Evolutionary conservation across 257 asterid genomes (phyloP), one percentile per base, ranked within the genome.

Genomic region (Solanum tacnaense): DNA sequence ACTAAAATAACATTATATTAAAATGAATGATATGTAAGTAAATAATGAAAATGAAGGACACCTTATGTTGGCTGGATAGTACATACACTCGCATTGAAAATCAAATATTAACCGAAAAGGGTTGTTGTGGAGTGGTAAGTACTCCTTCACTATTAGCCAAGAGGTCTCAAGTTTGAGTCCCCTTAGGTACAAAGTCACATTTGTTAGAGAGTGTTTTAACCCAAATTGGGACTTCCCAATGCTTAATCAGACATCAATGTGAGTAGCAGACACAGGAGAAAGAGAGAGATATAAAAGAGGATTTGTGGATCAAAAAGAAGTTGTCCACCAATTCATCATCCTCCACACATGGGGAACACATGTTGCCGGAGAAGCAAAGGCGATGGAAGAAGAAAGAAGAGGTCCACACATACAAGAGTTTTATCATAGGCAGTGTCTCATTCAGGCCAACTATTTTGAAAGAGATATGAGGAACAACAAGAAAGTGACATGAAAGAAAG

Each of bases 331-430:
- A 65, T 15, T 67, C 76, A 35, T 89, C 85, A 72, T 79, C 83
- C n/a, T 71, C 87, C 89, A 79, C 86, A 87, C 82, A 88, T 84
- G 88, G 89, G 88, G 84, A 87, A 89, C 78, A 89, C 75, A 89
- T 62, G 88, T 79, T 87, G 87, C 72, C 68, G 87, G 60, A 68
- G 91, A 90, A 84, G 87, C 75, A 76, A 85, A 68, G 83, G 84
- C 21, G 75, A 62, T 18, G 15, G 82, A 49, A 74, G 89, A 75
- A 89, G 86, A 65, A 27, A 9, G 68, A 41, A 74, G 91, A 90
- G 92, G 93, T 91, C 96, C 92, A 78, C 94, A 71, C 79, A 88
- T 90, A 87, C 87, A 89, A 86, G 92, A 91, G 92, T 88, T 91
- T 46, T 90, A 52, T 88, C 88, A 87, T 73, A 82, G 68, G 85